phyloP scores from a whole-genome alignment of 352 stramenopile genomes.

The Phytophthora sojae region DNA sequence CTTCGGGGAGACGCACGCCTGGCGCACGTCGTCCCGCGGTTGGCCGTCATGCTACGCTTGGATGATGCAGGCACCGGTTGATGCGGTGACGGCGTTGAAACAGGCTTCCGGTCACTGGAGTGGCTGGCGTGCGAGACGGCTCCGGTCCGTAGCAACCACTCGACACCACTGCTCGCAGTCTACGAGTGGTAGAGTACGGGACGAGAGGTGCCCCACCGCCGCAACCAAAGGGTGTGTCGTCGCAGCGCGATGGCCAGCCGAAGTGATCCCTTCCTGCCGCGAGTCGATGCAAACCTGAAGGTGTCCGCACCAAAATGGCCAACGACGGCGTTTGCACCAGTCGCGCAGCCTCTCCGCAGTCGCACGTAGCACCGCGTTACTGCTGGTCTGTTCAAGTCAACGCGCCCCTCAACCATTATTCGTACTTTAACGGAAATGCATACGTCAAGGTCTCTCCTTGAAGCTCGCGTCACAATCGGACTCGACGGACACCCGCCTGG shows the following conservation, averaged over 20 bases:
- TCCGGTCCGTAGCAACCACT: not conserved
- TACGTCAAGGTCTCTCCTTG: constrained; percentile 27
- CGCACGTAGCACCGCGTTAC: constrained; percentile 20
- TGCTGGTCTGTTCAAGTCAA: not conserved
- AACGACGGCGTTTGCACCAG: constrained; percentile 1
- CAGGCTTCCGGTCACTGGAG: no score
- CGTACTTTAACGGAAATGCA: constrained; percentile 11
- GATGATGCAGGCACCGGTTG: not conserved
- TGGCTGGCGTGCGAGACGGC: constrained; percentile 12
- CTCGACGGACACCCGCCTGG: not conserved
- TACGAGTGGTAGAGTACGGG: no score
- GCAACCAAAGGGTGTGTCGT: not conserved
- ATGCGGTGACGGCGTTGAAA: not conserved
- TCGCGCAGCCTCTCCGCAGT: constrained; percentile 1
- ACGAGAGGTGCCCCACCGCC: not conserved
- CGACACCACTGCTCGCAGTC: no score
- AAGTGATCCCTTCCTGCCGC: constrained; percentile 10
- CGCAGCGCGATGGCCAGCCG: not conserved
- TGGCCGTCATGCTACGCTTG: not conserved
- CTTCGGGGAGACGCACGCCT: not conserved
- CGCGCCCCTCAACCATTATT: not conserved
- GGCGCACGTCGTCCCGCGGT: not conserved
- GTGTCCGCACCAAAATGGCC: constrained; percentile 8
- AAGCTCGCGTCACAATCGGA: constrained; percentile 13
- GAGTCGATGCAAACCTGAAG: constrained; percentile 18